phyloP scores from a whole-genome alignment of 2,329 filamentous ascomycete species.

The Graphilbum fragrans region DNA sequence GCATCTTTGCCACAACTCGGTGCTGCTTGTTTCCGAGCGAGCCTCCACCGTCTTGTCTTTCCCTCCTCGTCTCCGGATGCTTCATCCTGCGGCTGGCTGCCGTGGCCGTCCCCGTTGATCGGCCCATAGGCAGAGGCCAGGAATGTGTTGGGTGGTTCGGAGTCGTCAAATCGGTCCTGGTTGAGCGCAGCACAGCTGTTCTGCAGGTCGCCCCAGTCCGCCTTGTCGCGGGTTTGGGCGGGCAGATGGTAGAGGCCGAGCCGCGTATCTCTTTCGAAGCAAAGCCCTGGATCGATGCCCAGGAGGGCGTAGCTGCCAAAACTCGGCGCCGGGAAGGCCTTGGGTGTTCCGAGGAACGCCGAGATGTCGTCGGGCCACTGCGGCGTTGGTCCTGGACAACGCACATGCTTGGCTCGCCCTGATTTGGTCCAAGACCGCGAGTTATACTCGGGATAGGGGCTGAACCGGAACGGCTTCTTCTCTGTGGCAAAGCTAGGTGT shows the following conservation, averaged over 20 bases:
- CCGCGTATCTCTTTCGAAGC: slow-evolving; percentile 57
- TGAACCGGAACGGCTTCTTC: slow-evolving; percentile 41
- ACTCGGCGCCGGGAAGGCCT: slow-evolving; percentile 44
- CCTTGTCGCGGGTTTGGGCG: slow-evolving; percentile 46
- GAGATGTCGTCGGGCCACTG: slow-evolving; percentile 47
- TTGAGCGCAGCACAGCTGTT: slow-evolving; percentile 54
- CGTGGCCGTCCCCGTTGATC: background rate
- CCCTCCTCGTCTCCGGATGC: background rate
- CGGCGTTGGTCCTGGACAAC: slow-evolving; percentile 55
- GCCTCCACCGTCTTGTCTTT: background rate
- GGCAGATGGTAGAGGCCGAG: slow-evolving; percentile 53
- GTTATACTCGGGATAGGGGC: slow-evolving; percentile 63
- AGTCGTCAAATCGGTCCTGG: slow-evolving; percentile 45
- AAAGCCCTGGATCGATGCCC: slow-evolving; percentile 49
- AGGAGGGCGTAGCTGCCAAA: slow-evolving; percentile 52
- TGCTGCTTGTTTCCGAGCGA: background rate
- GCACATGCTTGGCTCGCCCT: slow-evolving; percentile 40
- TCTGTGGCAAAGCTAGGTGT: slow-evolving; percentile 26
- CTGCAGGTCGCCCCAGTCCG: slow-evolving; percentile 63
- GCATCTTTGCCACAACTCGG: background rate
- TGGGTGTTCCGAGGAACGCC: slow-evolving; percentile 49
- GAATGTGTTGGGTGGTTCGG: slow-evolving; percentile 29
- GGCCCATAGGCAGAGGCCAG: slow-evolving; percentile 16
- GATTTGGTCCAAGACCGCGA: slow-evolving; percentile 43
- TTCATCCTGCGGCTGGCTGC: background rate